A percentile compares a stretch with the other conserved stretches of the same genome.
Conservation (phyloP, 306 rosid species). For the Astragalus glycyphyllos region DNA sequence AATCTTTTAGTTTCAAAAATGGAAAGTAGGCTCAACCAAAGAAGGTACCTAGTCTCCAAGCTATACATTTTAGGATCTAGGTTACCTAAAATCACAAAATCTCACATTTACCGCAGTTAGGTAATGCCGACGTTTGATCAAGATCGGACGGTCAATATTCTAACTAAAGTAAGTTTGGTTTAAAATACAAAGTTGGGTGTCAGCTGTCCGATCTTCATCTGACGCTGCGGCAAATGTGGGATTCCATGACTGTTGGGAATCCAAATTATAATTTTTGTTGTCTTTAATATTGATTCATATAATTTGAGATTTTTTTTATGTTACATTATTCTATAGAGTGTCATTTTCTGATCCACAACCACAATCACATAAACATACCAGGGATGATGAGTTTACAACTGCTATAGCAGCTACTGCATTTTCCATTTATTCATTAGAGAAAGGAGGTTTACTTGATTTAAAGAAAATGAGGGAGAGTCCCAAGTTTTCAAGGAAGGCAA, state of each 20-base stretch:
- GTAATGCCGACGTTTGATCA: background rate
- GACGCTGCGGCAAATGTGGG: too few relatives aligned
- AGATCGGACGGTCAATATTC: too few relatives aligned
- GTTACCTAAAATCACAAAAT: too few relatives aligned
- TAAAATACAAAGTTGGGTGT: too few relatives aligned
- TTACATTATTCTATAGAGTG: conserved; percentile 35
- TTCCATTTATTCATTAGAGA: conserved; percentile 68
- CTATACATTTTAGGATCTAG: background rate
- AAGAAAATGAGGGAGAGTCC: conserved; percentile 46
- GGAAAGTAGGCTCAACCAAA: conserved; percentile 47
- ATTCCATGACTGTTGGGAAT: too few relatives aligned
- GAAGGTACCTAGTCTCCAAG: conserved; percentile 44
- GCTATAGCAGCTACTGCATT: conserved; percentile 75
- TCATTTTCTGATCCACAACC: conserved; percentile 45
- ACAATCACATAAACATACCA: conserved; percentile 34
- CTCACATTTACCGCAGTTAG: background rate
- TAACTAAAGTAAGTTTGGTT: too few relatives aligned
- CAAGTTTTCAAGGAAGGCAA: conserved; percentile 43
- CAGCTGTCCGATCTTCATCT: too few relatives aligned
- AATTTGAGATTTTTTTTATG: conserved; percentile 2
- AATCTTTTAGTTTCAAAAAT: conserved; percentile 34
- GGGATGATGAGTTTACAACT: conserved; percentile 53
- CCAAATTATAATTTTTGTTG: background rate
- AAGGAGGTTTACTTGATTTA: conserved; percentile 49
- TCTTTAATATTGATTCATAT: background rate